Evolutionary conservation across 140 eudicot genomes (phyloP).

Genomic region (Cichorium intybus): DNA sequence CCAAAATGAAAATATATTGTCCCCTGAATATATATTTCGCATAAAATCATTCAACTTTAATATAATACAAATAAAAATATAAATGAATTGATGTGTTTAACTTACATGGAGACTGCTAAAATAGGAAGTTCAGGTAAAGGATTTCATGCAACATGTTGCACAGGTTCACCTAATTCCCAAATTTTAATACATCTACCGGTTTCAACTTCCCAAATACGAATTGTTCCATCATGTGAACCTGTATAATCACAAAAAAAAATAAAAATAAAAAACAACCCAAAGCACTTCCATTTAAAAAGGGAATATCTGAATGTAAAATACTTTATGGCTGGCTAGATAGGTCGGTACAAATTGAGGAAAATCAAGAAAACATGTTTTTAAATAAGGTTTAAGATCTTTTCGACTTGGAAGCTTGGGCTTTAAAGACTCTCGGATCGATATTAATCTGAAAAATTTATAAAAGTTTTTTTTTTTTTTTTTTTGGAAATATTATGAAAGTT

Average conservation of each 20-base stretch:
- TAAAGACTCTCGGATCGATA: conserved; percentile 86
- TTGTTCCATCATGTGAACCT: conserved; percentile 93
- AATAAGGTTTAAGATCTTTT: conserved; percentile 86
- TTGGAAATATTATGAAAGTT: not conserved
- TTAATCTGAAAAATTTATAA: conserved; percentile 54
- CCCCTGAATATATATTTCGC: conserved; percentile 46
- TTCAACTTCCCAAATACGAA: too few relatives aligned
- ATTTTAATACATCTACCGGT: too few relatives aligned
- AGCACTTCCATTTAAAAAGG: not conserved
- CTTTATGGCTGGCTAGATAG: conserved; percentile 75
- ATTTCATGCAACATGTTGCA: conserved; percentile 84
- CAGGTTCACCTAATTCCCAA: conserved; percentile 75
- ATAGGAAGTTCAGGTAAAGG: conserved; percentile 74
- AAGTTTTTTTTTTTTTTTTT: not conserved
- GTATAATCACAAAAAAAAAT: not conserved
- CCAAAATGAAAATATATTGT: conserved; percentile 64
- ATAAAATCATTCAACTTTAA: not conserved
- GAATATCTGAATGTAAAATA: not conserved
- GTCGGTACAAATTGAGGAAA: conserved; percentile 66
- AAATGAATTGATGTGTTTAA: not conserved
- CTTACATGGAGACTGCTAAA: conserved; percentile 81
- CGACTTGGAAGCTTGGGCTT: conserved; percentile 91
- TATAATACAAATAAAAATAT: not conserved
- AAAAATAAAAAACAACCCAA: not conserved
- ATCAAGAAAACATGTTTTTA: conserved; percentile 80